Percentiles rank a stretch among this genome's conserved stretches.
phyloP scores from a whole-genome alignment of 2,329 filamentous ascomycete genomes.

The Fusarium proliferatum region DNA sequence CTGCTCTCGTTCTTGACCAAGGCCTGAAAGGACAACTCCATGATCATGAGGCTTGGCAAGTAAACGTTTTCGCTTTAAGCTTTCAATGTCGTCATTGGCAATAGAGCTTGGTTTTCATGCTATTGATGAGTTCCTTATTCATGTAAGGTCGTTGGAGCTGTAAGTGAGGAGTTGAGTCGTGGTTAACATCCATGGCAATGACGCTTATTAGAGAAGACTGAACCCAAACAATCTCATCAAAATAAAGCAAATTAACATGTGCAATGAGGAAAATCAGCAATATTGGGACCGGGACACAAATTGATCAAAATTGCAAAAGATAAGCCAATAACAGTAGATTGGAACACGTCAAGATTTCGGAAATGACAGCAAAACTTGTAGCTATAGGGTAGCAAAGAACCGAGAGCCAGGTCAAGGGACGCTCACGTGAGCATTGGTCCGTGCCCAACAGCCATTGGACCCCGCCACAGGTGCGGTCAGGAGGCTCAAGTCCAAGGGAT shows the following conservation, averaged over 20 bases:
- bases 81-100: background rate
- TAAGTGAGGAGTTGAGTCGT: no score
- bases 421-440: constrained; percentile 38
- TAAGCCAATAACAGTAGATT: no score
- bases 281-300: accelerated
- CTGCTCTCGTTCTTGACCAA: background rate
- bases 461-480: constrained; percentile 39
- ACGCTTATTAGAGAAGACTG: background rate
- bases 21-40: background rate
- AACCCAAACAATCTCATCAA: background rate
- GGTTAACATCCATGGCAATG: accelerated
- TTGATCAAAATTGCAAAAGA: background rate
- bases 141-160: no score
- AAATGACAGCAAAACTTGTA: background rate
- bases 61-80: background rate
- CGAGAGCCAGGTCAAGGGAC: background rate
- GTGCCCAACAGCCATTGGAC: constrained; percentile 35
- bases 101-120: background rate
- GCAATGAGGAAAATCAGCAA: accelerated
- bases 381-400: background rate
- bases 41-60: background rate
- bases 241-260: accelerated
- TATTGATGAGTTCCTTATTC: background rate
- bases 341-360: background rate
- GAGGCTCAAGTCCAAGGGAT: constrained; percentile 33